Conservation (phyloP, 257 asterid genomes). For the Thymus mandschuricus region DNA sequence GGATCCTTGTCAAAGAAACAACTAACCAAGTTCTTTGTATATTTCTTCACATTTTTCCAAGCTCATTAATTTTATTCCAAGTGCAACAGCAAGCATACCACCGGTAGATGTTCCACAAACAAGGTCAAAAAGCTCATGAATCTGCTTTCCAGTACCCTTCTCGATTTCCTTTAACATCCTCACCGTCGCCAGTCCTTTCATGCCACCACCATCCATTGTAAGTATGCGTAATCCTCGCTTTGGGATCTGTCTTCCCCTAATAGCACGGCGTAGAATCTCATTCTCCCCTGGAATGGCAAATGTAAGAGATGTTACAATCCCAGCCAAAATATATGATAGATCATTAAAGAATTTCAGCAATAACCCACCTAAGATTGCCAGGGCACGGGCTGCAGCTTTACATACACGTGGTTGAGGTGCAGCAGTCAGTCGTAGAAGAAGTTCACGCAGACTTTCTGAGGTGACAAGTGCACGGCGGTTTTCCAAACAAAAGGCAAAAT, state of each 20-base stretch:
- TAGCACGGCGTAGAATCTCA: slow-evolving; percentile 92
- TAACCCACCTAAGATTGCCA: slow-evolving; percentile 85
- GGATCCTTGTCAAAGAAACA: slow-evolving; percentile 31
- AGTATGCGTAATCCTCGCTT: slow-evolving; percentile 93
- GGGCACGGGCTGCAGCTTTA: slow-evolving; percentile 97
- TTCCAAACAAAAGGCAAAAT: slow-evolving; percentile 91
- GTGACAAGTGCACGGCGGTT: slow-evolving; percentile 83
- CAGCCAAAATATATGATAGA: slow-evolving; percentile 15
- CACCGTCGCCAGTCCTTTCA: slow-evolving; percentile 99
- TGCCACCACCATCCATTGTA: slow-evolving; percentile 99
- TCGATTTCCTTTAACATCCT: slow-evolving; percentile 90
- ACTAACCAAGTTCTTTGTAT: slow-evolving; percentile 93
- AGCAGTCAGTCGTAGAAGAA: slow-evolving; percentile 87
- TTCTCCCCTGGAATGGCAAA: slow-evolving; percentile 75
- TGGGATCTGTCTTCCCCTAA: slow-evolving; percentile 79
- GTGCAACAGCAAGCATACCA: slow-evolving; percentile 99
- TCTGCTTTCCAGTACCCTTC: slow-evolving; percentile 92
- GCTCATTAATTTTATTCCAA: slow-evolving; percentile 89
- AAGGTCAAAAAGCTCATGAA: slow-evolving; percentile 97
- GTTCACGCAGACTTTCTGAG: slow-evolving; percentile 96
- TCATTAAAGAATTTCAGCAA: slow-evolving; percentile 7
- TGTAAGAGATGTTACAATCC: slow-evolving; percentile 27
- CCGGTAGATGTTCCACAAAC: slow-evolving; percentile 99
- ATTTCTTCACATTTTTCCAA: slow-evolving; percentile 95
- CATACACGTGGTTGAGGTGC: slow-evolving; percentile 73